These are phyloP conservation scores for Saccharomycopsis fermentans DNA, from an alignment of 805 yeast genomes.

Conservation along the genomic window DNA sequence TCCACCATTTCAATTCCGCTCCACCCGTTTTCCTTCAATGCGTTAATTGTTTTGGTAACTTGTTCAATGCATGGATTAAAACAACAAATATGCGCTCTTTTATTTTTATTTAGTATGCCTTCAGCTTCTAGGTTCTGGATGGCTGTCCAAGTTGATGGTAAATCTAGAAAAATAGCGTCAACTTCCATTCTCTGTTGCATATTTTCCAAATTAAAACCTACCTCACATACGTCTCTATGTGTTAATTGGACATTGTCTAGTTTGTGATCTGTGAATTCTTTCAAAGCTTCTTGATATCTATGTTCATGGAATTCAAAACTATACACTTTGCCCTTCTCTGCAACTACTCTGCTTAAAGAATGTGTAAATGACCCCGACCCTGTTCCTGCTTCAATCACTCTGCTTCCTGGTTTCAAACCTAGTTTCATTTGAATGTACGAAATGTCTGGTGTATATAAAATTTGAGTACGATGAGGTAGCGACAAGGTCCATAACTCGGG, in stretches of 20 bases:
- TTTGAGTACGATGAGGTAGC: slow-evolving; percentile 94
- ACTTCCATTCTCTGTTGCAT: slow-evolving; percentile 36
- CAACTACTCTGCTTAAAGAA: slow-evolving; percentile 75
- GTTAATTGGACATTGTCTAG: slow-evolving; percentile 50
- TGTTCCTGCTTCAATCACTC: slow-evolving; percentile 94
- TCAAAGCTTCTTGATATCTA: slow-evolving; percentile 66
- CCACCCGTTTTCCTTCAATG: slow-evolving; percentile 73
- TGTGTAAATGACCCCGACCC: slow-evolving; percentile 96
- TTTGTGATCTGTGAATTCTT: slow-evolving; percentile 69
- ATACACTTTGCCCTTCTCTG: slow-evolving; percentile 50
- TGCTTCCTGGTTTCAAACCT: slow-evolving; percentile 59
- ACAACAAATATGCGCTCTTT: slow-evolving; percentile 72
- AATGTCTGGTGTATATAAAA: slow-evolving; percentile 93
- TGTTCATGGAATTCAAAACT: slow-evolving; percentile 89
- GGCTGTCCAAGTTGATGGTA: slow-evolving; percentile 97
- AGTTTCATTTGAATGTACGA: slow-evolving; percentile 81
- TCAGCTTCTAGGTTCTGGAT: slow-evolving; percentile 51
- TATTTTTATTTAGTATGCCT: slow-evolving; percentile 41
- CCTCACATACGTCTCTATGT: slow-evolving; percentile 86
- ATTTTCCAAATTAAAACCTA: slow-evolving; percentile 58
- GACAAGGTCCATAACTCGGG: slow-evolving; percentile 97
- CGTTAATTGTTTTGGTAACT: slow-evolving; percentile 76
- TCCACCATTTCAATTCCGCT: slow-evolving; percentile 84
- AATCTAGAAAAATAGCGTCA: slow-evolving; percentile 73
- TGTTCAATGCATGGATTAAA: slow-evolving; percentile 98